Conservation (phyloP, 1,284 basidiomycete species). For the Athelia sp. region DNA sequence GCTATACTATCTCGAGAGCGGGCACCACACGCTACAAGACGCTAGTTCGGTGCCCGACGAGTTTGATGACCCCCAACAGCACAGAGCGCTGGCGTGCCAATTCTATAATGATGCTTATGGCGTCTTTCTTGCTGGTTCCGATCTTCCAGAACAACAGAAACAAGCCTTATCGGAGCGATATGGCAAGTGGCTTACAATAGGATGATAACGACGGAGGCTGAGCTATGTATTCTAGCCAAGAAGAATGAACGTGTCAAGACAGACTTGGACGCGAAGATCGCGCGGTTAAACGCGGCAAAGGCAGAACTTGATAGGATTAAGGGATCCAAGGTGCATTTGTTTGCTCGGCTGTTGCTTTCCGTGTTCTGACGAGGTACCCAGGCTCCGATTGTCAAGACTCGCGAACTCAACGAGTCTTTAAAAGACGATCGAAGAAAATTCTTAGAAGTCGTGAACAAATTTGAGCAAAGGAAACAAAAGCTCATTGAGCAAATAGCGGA, state of each 20-base stretch:
- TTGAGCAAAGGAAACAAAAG: conserved; percentile 60
- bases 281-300: conserved; percentile 38
- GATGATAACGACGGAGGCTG: too few relatives aligned
- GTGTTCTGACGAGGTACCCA: conserved; percentile 21
- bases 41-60: conserved; percentile 56
- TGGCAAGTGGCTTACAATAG: conserved; percentile 49
- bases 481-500: conserved; percentile 55
- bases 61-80: conserved; percentile 69
- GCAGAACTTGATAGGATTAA: conserved; percentile 54
- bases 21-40: conserved; percentile 63
- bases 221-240: conserved; percentile 47
- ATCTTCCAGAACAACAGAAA: conserved; percentile 70
- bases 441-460: conserved; percentile 58
- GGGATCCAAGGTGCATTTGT: conserved; percentile 46
- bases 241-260: conserved; percentile 60
- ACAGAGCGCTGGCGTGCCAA: conserved; percentile 72
- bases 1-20: conserved; percentile 51
- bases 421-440: conserved; percentile 67
- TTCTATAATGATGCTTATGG: conserved; percentile 70
- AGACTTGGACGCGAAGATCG: conserved; percentile 55
- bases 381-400: conserved; percentile 62
- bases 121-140: conserved; percentile 66
- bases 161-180: conserved; percentile 69
- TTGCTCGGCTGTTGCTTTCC: conserved; percentile 7
- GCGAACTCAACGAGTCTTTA: conserved; percentile 51